These are phyloP conservation scores for Pachysandra terminalis DNA, from an alignment of 164 flowering plant genomes.

Conservation along the genomic window DNA sequence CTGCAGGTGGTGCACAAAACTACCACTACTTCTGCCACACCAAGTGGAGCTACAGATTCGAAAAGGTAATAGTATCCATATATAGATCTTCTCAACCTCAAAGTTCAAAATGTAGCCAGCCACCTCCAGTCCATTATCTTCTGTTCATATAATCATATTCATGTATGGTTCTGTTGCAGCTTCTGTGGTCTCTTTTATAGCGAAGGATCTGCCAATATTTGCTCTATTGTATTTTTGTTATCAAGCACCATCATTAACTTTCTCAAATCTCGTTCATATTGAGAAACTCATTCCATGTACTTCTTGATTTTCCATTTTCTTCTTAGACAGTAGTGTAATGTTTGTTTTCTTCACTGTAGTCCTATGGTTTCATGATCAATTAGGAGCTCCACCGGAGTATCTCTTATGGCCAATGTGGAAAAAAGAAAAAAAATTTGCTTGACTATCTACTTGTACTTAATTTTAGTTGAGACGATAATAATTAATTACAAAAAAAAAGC, in stretches of 20 bases:
- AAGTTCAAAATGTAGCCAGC: slow-evolving; percentile 1
- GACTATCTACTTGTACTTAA: background rate
- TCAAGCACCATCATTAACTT: background rate
- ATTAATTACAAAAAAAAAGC: background rate
- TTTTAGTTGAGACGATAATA: background rate
- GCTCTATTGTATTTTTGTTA: too few species aligned
- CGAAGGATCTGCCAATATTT: background rate
- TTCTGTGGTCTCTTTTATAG: background rate
- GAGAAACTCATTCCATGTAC: background rate
- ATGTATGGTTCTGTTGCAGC: background rate
- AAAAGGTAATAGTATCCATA: slow-evolving; percentile 32
- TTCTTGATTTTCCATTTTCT: background rate
- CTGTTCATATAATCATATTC: background rate
- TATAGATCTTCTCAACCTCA: background rate
- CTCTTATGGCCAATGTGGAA: background rate
- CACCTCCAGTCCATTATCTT: background rate
- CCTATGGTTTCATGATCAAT: background rate
- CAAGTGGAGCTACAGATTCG: slow-evolving; percentile 30
- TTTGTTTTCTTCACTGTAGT: background rate
- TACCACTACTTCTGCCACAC: slow-evolving; percentile 14
- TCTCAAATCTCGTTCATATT: background rate
- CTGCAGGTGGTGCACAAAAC: slow-evolving; percentile 40
- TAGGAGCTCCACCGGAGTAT: background rate
- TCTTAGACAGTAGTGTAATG: background rate
- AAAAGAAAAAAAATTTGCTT: too few species aligned